These are phyloP conservation scores for Candida taoyuanica DNA, from an alignment of 805 yeast genomes.

Conservation along the genomic window DNA sequence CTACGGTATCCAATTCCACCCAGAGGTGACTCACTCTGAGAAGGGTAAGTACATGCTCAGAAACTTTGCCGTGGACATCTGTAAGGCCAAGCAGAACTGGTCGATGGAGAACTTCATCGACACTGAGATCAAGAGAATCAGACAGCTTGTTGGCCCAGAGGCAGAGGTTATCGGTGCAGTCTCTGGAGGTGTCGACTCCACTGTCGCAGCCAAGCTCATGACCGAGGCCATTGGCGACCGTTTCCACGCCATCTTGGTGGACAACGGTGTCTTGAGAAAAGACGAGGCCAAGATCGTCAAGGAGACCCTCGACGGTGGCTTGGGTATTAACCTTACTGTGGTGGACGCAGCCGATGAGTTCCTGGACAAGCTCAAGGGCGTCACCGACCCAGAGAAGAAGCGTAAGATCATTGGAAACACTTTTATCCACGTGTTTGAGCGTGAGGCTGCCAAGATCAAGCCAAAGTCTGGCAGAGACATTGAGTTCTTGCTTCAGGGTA, in stretches of 20 bases:
- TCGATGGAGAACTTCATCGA: conserved; percentile 97
- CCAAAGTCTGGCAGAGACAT: conserved; percentile 88
- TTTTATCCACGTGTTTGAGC: conserved; percentile 94
- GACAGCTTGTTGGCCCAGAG: conserved; percentile 88
- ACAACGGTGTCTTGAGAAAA: conserved; percentile 94
- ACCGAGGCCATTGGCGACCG: conserved; percentile 97
- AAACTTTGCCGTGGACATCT: conserved; percentile 90
- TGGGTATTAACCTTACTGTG: conserved; percentile 91
- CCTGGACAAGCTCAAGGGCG: conserved; percentile 80
- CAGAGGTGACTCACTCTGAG: conserved; percentile 95
- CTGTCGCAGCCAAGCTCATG: conserved; percentile 98
- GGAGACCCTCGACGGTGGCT: conserved; percentile 84
- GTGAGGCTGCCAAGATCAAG: conserved; percentile 86
- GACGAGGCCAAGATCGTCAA: conserved; percentile 89
- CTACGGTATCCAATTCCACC: conserved; percentile 97
- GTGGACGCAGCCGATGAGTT: conserved; percentile 93
- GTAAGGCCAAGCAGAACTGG: conserved; percentile 89
- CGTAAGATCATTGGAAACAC: conserved; percentile 98
- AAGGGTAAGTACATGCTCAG: conserved; percentile 83
- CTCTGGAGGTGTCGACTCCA: conserved; percentile 98
- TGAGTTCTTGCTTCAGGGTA: conserved; percentile 93
- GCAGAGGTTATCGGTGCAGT: conserved; percentile 99
- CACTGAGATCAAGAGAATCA: conserved; percentile 91
- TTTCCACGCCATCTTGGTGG: conserved; percentile 97
- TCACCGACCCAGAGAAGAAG: conserved; percentile 98